Percentiles rank a stretch among this genome's conserved stretches.
Evolutionary conservation across 2,329 filamentous ascomycete species (phyloP).

Genomic region (Tympanopsis confertula): DNA sequence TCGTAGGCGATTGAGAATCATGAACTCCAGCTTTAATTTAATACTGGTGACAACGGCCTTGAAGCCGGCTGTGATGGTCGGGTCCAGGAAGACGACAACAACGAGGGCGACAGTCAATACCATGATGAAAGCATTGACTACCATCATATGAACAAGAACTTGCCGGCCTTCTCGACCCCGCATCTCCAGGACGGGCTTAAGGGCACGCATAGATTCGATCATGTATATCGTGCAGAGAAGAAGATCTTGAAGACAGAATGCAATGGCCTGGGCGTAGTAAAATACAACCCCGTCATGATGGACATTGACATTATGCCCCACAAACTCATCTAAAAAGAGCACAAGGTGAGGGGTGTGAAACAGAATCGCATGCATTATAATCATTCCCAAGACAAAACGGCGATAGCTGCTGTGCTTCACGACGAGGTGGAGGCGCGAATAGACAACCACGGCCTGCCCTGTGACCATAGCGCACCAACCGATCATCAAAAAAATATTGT

Average conservation of each 20-base stretch:
- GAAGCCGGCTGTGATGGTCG: background rate
- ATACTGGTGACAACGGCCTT: background rate
- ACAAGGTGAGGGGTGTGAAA: conserved; percentile 36
- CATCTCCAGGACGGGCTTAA: background rate
- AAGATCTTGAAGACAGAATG: background rate
- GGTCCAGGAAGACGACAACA: background rate
- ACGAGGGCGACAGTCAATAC: background rate
- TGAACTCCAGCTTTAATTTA: background rate
- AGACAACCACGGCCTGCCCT: conserved; percentile 42
- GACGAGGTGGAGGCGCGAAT: conserved; percentile 41
- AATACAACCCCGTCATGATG: no score
- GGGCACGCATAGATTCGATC: background rate
- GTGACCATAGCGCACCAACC: conserved; percentile 44
- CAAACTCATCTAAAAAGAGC: no score
- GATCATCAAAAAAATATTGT: conserved; percentile 21
- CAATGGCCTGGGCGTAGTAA: no score
- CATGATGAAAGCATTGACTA: background rate
- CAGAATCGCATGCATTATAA: conserved; percentile 34
- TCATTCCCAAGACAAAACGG: conserved; percentile 34
- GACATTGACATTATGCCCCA: no score
- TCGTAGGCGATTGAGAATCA: background rate
- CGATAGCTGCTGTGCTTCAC: conserved; percentile 30
- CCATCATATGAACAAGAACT: background rate
- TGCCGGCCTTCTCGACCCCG: background rate
- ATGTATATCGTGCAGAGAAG: background rate